Evolutionary conservation across 441 rosid species (phyloP), one percentile per base, ranked within the genome.

Genomic region (Theobroma grandiflorum): DNA sequence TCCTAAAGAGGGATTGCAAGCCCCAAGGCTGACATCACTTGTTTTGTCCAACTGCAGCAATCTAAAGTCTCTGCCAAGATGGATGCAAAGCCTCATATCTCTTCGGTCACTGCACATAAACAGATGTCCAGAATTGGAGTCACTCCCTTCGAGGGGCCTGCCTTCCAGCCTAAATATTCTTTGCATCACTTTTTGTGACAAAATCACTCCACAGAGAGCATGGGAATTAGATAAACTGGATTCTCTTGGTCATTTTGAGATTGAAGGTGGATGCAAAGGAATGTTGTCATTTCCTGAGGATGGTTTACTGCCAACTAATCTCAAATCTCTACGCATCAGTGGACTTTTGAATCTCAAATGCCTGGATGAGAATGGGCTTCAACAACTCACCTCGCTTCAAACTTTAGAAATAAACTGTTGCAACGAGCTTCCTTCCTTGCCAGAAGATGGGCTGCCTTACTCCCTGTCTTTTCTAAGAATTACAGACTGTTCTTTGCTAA

Each of bases 151-250:
- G 22, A 77, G 80, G 7, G 80, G 82, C 47, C 68, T 82, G 43
- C 85, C 82, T 0, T 2, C 74, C 50, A 75, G 71, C 57, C 22
- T 82, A 2, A 37, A 26, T 3, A 16, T 59, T 20, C 74, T 82
- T 55, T 61, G 73, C 8, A 72, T 84, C 57, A 35, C 59, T 47
- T 57, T 43, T 52, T 84, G 82, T 10, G 38, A 75, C 62, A 78
- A 67, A 49, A 67, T 84, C 10, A 84, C 62, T 67, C 84, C 86
- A 20, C 42, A 78, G 10, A 45, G 10, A 45, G 62, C 11, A 7
- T 84, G 84, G 84, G 77, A 68, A 47, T 57, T 84, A 59, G 78
- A 81, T 50, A 79, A 58, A 49, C 82, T 84, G 65, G 58, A 45
- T 42, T 62, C 50, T 49, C 82, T 84, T 14, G 31, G 53, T 0